Percentiles rank a stretch among this genome's conserved stretches.
Evolutionary conservation across 768 basidiomycete genomes (phyloP).

Genomic region (Rhodotorula graminis): DNA sequence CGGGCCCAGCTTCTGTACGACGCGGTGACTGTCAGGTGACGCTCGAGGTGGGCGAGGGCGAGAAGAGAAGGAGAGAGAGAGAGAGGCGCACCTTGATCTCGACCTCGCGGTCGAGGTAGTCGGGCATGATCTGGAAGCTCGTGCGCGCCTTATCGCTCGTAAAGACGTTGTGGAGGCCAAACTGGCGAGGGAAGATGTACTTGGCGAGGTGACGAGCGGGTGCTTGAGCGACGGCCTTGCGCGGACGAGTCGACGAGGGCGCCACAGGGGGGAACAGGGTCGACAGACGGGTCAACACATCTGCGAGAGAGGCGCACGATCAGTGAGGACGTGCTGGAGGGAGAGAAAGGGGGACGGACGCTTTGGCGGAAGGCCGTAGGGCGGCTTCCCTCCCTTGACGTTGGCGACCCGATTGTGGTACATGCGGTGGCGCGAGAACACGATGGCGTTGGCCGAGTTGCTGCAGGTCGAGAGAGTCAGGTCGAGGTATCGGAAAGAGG

Average conservation of each 20-base stretch:
- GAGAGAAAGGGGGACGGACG: slow-evolving; percentile 52
- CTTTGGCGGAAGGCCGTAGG: slow-evolving; percentile 63
- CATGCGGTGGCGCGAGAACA: slow-evolving; percentile 53
- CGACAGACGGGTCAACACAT: slow-evolving; percentile 23
- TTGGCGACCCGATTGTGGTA: slow-evolving; percentile 62
- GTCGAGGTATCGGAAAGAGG: no score
- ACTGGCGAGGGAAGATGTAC: slow-evolving; percentile 79
- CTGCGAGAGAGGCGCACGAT: background rate
- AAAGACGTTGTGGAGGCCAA: slow-evolving; percentile 63
- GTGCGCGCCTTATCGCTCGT: slow-evolving; percentile 52
- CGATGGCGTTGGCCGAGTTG: slow-evolving; percentile 12
- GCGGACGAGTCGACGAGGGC: background rate
- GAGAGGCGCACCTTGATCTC: slow-evolving; percentile 61
- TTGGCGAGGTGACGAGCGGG: slow-evolving; percentile 64
- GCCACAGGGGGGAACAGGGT: background rate
- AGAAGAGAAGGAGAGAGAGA: no score
- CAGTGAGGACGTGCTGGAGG: background rate
- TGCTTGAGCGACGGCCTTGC: background rate
- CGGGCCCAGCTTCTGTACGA: slow-evolving; percentile 47
- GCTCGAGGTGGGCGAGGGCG: no score
- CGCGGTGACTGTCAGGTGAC: no score
- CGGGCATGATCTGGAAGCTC: slow-evolving; percentile 8
- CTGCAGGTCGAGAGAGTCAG: background rate
- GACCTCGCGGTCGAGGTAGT: slow-evolving; percentile 55
- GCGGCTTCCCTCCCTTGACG: slow-evolving; percentile 46